Base-by-base conservation (phyloP, 2,329 filamentous ascomycete genomes). In the Cladophialophora yegresii region DNA sequence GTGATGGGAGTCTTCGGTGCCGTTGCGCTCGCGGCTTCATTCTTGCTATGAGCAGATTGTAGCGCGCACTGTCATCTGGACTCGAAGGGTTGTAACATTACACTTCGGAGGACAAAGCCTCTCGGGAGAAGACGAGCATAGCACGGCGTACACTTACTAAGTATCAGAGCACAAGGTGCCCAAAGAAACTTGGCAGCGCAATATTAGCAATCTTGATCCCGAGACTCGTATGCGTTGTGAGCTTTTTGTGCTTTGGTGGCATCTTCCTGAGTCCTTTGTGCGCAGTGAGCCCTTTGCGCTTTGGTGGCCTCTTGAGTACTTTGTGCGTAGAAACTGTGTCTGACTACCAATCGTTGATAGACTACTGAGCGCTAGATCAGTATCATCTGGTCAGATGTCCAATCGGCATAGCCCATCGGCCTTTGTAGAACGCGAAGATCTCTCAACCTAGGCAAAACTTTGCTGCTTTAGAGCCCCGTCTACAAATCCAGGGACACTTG, bases 1-100 rank as follows among this genome's bases (percentile, higher is more conserved):
- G 26, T 65, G 6, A 54, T 62, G 32, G 55, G 61, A 12, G 12
- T 65, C 22, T 20, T 65, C 10, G 47, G 30, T 43, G 63, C 59
- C n/a, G 54, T 49, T 20, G 63, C 58, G 12, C 47, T 65, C 45
- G 63, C 55, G 9, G 55, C 58, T 20, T 55, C 63, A 23, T 58
- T 65, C 54, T 30, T 65, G 4, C 32, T 65, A 28, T 65, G 51
- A 32, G 22, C 13, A 30, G n/a, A 8, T 33, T 10, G 28, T 32
- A 16, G 36, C 4, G 36, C 5, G 4, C 16, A 43, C 6, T 13
- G 13, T 16, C 16, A 43, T n/a, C 36, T n/a, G 36, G 36, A 16
- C 36, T 5, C 20, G 47, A 26, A 50, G 22, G 22, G 47, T 26
- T 51, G 47, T 51, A 51, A 51, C 20, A 51, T 26, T 23, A 51